Evolutionary conservation across 2,329 filamentous ascomycete species (phyloP).

Genomic region (Scorias spongiosa): DNA sequence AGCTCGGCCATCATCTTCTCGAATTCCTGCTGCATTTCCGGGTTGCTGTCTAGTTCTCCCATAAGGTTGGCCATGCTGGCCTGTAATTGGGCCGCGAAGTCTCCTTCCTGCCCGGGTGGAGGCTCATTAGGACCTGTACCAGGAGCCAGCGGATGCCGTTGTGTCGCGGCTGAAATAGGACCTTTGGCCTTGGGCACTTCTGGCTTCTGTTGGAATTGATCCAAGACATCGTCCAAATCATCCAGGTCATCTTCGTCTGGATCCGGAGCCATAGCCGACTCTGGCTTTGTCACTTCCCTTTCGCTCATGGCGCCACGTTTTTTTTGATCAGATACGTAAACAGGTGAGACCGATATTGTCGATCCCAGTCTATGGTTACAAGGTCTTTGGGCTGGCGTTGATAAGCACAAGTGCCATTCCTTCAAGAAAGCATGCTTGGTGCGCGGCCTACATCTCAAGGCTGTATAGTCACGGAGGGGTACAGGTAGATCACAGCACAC

Average conservation of each 20-base stretch:
- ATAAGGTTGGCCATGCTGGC: constrained; percentile 77
- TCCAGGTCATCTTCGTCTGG: constrained; percentile 87
- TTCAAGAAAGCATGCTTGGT: no score
- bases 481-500: no score
- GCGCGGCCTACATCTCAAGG: no score
- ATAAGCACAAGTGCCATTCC: no score
- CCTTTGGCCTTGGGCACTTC: constrained; percentile 15
- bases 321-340: constrained; percentile 73
- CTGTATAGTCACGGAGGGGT: no score
- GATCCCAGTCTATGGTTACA: no score
- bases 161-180: constrained; percentile 12
- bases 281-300: constrained; percentile 8
- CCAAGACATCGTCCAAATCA: constrained; percentile 86
- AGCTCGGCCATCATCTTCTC: constrained; percentile 63
- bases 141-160: constrained; percentile 20
- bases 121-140: constrained; percentile 3
- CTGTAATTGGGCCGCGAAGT: constrained; percentile 75
- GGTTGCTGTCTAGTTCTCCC: constrained; percentile 45
- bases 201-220: constrained; percentile 62
- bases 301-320: constrained; percentile 41
- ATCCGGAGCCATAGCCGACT: constrained; percentile 41
- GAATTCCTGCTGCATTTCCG: constrained; percentile 61
- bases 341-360: constrained; percentile 49
- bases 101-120: constrained; percentile 40
- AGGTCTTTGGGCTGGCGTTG: no score